Conservation (phyloP, 1,284 basidiomycete species). For the Lentinula novae-zelandiae region DNA sequence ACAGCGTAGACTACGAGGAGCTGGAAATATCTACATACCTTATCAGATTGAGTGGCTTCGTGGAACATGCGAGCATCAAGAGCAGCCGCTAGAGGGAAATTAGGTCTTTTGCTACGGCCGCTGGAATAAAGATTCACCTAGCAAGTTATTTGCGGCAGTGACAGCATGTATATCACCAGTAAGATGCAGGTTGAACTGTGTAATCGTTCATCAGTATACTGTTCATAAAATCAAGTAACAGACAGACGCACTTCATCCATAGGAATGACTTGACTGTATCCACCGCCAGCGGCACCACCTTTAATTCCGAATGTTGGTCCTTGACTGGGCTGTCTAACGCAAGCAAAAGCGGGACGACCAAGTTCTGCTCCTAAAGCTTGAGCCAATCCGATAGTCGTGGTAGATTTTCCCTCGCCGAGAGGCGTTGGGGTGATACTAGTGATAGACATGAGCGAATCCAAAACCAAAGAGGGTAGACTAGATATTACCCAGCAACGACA, state of each 20-base stretch:
- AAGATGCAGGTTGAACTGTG: conserved; percentile 90
- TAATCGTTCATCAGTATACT: conserved; percentile 9
- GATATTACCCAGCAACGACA: conserved; percentile 80
- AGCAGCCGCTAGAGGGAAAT: conserved; percentile 70
- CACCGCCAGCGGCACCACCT: conserved; percentile 97
- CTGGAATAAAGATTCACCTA: conserved; percentile 46
- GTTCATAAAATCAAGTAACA: neutral
- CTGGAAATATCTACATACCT: conserved; percentile 38
- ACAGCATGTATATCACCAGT: conserved; percentile 99
- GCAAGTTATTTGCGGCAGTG: conserved; percentile 95
- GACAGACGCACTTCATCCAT: conserved; percentile 84
- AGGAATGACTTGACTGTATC: conserved; percentile 98
- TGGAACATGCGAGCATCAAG: conserved; percentile 98
- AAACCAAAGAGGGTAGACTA: neutral
- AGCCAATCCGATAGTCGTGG: conserved; percentile 95
- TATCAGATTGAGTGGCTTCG: conserved; percentile 94
- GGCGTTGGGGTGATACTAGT: conserved; percentile 94
- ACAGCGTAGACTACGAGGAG: neutral
- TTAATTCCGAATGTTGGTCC: conserved; percentile 99
- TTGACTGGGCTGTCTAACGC: conserved; percentile 98
- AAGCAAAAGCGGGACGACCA: conserved; percentile 91
- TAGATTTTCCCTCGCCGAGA: conserved; percentile 97
- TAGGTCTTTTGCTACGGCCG: conserved; percentile 5
- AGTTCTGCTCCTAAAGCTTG: conserved; percentile 97
- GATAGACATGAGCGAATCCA: conserved; percentile 6